phyloP scores from a whole-genome alignment of 179 eudicot genomes.

The Spergularia azorica region DNA sequence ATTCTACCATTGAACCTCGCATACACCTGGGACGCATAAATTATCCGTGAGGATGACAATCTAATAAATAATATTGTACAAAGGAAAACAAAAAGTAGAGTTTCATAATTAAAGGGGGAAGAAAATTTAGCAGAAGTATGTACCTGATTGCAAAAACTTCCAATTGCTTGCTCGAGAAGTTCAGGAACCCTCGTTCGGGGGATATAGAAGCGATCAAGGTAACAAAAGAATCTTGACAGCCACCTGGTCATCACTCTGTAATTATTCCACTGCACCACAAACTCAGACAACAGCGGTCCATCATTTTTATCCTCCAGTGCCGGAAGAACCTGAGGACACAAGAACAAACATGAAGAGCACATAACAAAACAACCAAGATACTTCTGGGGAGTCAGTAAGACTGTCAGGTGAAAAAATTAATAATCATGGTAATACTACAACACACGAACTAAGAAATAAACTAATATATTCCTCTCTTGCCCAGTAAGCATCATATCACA shows the following conservation, averaged over 20 bases:
- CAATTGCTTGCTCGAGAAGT: constrained; percentile 29
- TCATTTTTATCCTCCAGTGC: constrained; percentile 31
- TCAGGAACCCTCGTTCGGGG: constrained; percentile 30
- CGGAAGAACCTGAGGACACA: constrained; percentile 32
- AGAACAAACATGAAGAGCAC: neutral
- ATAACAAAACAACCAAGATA: neutral
- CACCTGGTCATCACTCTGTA: constrained; percentile 34
- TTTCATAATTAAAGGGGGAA: neutral
- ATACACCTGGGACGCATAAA: constrained; percentile 28
- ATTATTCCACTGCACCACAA: constrained; percentile 30
- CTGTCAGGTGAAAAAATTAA: constrained; percentile 3
- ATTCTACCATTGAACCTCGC: constrained; percentile 23
- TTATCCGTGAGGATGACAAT: constrained; percentile 6
- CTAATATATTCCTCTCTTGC: neutral
- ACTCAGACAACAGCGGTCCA: constrained; percentile 29
- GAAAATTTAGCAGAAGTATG: constrained; percentile 9
- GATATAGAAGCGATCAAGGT: constrained; percentile 39
- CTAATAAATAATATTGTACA: neutral
- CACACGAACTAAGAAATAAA: neutral
- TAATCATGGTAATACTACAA: neutral
- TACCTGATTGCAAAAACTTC: constrained; percentile 32
- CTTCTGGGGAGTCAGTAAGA: neutral
- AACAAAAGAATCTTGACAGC: constrained; percentile 40
- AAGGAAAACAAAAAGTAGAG: neutral
- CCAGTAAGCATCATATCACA: neutral